phyloP scores from a whole-genome alignment of 2,329 filamentous ascomycete species.

The Aureobasidium vineae region DNA sequence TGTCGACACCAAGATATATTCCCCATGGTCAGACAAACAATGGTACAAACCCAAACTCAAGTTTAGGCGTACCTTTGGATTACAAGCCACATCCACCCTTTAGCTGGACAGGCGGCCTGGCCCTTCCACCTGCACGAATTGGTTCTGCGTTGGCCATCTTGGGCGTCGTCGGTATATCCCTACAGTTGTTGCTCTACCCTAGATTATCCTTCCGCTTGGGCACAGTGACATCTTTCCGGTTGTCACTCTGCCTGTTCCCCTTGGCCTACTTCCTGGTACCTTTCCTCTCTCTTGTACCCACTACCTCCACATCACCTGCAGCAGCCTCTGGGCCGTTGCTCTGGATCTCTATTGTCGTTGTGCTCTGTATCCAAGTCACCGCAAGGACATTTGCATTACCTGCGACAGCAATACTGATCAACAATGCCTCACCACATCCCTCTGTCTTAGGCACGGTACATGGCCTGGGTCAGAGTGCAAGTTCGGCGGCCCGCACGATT shows the following conservation, averaged over 20 bases:
- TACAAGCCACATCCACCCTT: constrained; percentile 43
- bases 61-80: constrained; percentile 42
- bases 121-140: constrained; percentile 48
- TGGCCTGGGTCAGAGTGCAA: constrained; percentile 57
- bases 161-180: constrained; percentile 47
- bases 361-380: constrained; percentile 47
- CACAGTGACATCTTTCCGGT: constrained; percentile 43
- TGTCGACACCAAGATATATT: constrained; percentile 47
- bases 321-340: constrained; percentile 44
- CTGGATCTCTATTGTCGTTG: constrained; percentile 45
- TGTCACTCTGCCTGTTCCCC: constrained; percentile 47
- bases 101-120: constrained; percentile 51
- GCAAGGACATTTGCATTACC: constrained; percentile 56
- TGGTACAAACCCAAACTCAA: constrained; percentile 35
- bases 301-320: constrained; percentile 40
- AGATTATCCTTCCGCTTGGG: constrained; percentile 44
- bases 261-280: constrained; percentile 47
- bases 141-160: constrained; percentile 51
- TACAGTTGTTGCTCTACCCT: constrained; percentile 51
- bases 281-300: constrained; percentile 46
- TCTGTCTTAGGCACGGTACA: constrained; percentile 58
- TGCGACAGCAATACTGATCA: constrained; percentile 58
- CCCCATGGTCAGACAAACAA: constrained; percentile 25
- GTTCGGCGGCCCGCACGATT: constrained; percentile 54
- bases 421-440: constrained; percentile 59